Conservation (phyloP, 352 stramenopile species). For the Globisporangium spiculum region DNA sequence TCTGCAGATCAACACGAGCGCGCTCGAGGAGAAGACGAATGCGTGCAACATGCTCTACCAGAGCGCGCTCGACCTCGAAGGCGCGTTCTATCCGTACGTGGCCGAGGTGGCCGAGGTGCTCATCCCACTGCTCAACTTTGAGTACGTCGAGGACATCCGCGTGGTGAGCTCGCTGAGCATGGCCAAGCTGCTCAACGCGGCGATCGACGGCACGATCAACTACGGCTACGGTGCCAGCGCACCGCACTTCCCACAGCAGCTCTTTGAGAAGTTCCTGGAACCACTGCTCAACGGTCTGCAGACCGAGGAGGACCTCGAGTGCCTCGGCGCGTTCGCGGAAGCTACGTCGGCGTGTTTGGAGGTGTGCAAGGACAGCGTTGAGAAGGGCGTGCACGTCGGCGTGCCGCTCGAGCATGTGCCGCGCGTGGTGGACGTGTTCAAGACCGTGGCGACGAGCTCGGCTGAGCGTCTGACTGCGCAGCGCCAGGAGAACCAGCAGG, state of each 20-base stretch:
- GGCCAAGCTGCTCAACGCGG: constrained; percentile 65
- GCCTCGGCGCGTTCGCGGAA: constrained; percentile 70
- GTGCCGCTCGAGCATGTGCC: constrained; percentile 69
- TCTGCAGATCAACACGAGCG: constrained; percentile 85
- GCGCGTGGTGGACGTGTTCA: constrained; percentile 66
- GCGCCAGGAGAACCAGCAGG: constrained; percentile 64
- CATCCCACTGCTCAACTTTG: constrained; percentile 73
- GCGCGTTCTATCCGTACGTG: constrained; percentile 84
- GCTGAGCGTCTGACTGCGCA: constrained; percentile 56
- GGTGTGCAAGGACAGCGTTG: constrained; percentile 78
- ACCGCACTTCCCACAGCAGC: constrained; percentile 73
- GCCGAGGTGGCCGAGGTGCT: constrained; percentile 68
- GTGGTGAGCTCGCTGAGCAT: constrained; percentile 78
- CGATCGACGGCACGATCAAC: constrained; percentile 69
- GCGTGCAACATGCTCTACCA: constrained; percentile 90
- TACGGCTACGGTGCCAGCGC: constrained; percentile 50
- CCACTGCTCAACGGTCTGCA: constrained; percentile 71
- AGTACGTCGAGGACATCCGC: constrained; percentile 86
- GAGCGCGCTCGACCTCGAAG: constrained; percentile 76
- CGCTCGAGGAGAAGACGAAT: constrained; percentile 84
- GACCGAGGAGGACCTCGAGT: constrained; percentile 78
- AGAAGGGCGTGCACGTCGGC: constrained; percentile 68
- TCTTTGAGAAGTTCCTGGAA: constrained; percentile 78
- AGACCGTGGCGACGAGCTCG: constrained; percentile 60
- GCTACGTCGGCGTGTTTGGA: constrained; percentile 71